Evolutionary conservation across 345 rosid species (phyloP).

Genomic region (Rhizophora apiculata): DNA sequence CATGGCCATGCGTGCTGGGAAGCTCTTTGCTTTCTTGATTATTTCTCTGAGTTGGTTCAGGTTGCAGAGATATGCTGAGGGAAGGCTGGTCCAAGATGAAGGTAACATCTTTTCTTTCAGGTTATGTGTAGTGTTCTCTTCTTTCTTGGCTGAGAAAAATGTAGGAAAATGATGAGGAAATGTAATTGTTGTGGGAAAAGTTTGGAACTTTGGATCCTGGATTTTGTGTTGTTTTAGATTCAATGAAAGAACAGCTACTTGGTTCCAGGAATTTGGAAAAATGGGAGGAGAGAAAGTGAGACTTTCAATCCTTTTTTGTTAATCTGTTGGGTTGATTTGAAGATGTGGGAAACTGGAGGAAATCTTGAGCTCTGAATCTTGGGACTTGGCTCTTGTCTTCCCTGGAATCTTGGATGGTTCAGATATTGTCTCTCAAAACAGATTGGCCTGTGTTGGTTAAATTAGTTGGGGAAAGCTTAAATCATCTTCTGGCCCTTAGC

Average conservation of each 20-base stretch:
- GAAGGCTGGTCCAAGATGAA: constrained; percentile 52
- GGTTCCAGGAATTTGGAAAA: constrained; percentile 4
- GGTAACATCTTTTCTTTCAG: constrained; percentile 27
- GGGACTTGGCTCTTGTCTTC: background rate
- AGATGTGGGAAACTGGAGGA: constrained; percentile 3
- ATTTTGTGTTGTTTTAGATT: background rate
- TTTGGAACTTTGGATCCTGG: constrained; percentile 1
- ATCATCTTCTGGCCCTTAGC: background rate
- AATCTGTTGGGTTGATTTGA: constrained; percentile 8
- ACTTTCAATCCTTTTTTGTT: background rate
- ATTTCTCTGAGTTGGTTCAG: constrained; percentile 39
- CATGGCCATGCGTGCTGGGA: constrained; percentile 33
- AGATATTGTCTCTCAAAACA: background rate
- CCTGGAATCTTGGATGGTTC: background rate
- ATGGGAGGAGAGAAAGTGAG: background rate
- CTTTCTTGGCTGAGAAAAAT: constrained; percentile 14
- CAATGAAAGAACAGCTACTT: constrained; percentile 2
- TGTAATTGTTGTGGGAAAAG: background rate
- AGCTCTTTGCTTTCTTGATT: constrained; percentile 31
- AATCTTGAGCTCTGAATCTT: background rate
- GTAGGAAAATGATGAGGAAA: background rate
- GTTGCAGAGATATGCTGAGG: constrained; percentile 33
- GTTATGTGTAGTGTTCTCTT: background rate
- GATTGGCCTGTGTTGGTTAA: background rate
- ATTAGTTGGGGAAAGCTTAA: background rate